A percentile compares a stretch with the other conserved stretches of the same genome.
phyloP scores from a whole-genome alignment of 2,329 filamentous ascomycete species.

The Curvularia spicifera region DNA sequence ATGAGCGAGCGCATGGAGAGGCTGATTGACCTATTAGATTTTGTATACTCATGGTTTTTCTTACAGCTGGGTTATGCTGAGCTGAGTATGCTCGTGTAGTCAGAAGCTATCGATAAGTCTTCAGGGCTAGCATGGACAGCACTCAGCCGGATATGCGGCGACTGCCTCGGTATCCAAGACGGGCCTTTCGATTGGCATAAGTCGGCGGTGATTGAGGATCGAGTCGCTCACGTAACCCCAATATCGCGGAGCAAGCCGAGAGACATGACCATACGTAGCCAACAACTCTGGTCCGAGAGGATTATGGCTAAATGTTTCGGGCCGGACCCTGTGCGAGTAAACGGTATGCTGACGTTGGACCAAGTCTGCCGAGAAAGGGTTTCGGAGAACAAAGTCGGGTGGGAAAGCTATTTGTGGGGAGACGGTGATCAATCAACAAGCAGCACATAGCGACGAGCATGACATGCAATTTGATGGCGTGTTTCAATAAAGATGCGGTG shows the following conservation, averaged over 20 bases:
- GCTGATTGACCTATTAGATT: not conserved
- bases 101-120: not conserved
- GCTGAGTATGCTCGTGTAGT: not conserved
- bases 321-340: conserved; percentile 2
- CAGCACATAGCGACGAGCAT: not conserved
- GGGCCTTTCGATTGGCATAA: conserved; percentile 4
- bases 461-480: not conserved
- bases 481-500: not conserved
- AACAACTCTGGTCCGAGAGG: not conserved
- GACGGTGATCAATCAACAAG: not conserved
- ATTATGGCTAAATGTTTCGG: conserved; percentile 5
- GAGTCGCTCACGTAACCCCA: conserved; percentile 1
- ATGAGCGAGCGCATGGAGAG: not conserved
- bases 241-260: conserved; percentile 3
- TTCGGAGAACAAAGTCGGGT: not conserved
- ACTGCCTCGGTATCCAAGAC: not conserved
- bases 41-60: not conserved
- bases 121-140: not conserved
- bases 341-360: conserved; percentile 6
- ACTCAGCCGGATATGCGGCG: not conserved
- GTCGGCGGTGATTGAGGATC: not conserved
- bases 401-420: conserved; percentile 1
- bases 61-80: not conserved
- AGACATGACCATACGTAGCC: not conserved
- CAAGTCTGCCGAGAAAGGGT: not conserved